Evolutionary conservation across 768 basidiomycete species (phyloP).

Genomic region (Vararia minispora): DNA sequence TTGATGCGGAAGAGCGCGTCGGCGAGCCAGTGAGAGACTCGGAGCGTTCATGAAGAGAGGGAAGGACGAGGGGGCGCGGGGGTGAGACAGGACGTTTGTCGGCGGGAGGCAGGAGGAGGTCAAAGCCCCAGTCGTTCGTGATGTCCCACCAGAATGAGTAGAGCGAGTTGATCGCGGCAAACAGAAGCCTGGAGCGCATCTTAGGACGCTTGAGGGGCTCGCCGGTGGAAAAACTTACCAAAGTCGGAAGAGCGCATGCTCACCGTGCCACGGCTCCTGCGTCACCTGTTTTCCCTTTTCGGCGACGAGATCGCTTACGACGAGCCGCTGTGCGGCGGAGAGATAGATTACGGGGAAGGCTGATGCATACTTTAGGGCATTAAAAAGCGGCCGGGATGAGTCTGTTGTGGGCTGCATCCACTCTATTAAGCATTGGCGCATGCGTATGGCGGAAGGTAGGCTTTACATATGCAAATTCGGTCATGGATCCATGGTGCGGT

Average conservation of each 20-base stretch:
- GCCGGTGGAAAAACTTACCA: conserved; percentile 43
- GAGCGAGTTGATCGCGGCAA: conserved; percentile 77
- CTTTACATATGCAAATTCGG: conserved; percentile 25
- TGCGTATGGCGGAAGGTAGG: conserved; percentile 81
- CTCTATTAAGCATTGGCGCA: conserved; percentile 91
- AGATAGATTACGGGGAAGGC: conserved; percentile 94
- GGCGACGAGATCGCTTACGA: conserved; percentile 46
- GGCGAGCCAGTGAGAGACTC: conserved; percentile 14
- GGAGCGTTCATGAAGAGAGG: conserved; percentile 31
- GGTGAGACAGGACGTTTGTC: conserved; percentile 20
- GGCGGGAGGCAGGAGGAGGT: conserved; percentile 37
- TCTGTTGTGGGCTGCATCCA: conserved; percentile 52
- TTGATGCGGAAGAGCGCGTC: not conserved
- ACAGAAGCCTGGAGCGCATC: conserved; percentile 50
- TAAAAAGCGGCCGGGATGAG: conserved; percentile 67
- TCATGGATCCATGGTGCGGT: not conserved
- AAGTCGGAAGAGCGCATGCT: conserved; percentile 69
- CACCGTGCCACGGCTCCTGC: conserved; percentile 55
- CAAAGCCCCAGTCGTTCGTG: conserved; percentile 94
- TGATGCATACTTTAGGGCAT: conserved; percentile 93
- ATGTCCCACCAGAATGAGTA: conserved; percentile 99
- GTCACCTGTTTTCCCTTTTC: conserved; percentile 33
- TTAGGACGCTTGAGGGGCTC: not conserved
- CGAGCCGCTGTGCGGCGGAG: conserved; percentile 78
- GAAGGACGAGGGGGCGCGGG: conserved; percentile 34